These are phyloP conservation scores for Micromonas commoda DNA, from an alignment of 139 green algal genomes.

Conservation along the genomic window DNA sequence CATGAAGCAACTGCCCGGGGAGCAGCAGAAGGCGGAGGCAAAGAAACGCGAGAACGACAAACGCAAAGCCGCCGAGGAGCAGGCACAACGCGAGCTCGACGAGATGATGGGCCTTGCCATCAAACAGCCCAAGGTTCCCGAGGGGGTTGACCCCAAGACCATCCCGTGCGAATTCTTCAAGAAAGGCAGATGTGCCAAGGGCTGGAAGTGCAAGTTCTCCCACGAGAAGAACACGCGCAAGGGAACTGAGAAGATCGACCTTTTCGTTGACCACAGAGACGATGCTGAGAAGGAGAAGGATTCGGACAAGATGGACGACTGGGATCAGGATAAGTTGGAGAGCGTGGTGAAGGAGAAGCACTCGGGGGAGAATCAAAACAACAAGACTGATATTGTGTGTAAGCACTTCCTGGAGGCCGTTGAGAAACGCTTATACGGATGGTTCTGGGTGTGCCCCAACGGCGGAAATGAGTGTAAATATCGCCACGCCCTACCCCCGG, in stretches of 20 bases:
- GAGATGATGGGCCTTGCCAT: neutral
- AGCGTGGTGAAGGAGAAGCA: slow-evolving; percentile 85
- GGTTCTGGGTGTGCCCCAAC: slow-evolving; percentile 90
- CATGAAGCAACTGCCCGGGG: neutral
- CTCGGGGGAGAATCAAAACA: slow-evolving; percentile 67
- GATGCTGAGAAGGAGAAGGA: slow-evolving; percentile 10
- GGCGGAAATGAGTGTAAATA: slow-evolving; percentile 92
- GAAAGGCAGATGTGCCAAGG: neutral
- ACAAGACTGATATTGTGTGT: slow-evolving; percentile 83
- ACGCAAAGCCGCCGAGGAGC: neutral
- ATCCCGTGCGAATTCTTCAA: neutral
- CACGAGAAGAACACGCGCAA: neutral
- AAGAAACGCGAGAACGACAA: neutral
- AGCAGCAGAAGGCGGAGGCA: neutral
- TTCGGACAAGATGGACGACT: slow-evolving; percentile 89
- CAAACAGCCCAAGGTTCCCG: neutral
- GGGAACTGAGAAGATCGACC: neutral
- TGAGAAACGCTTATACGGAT: slow-evolving; percentile 91
- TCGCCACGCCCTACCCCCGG: slow-evolving; percentile 82
- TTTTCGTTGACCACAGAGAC: neutral
- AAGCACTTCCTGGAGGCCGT: slow-evolving; percentile 86
- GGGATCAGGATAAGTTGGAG: slow-evolving; percentile 91
- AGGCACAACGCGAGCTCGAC: neutral
- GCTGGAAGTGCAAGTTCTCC: neutral
- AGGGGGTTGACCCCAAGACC: neutral